These are phyloP conservation scores for Ogataea neopini DNA, from an alignment of 805 yeast species.

Conservation along the genomic window DNA sequence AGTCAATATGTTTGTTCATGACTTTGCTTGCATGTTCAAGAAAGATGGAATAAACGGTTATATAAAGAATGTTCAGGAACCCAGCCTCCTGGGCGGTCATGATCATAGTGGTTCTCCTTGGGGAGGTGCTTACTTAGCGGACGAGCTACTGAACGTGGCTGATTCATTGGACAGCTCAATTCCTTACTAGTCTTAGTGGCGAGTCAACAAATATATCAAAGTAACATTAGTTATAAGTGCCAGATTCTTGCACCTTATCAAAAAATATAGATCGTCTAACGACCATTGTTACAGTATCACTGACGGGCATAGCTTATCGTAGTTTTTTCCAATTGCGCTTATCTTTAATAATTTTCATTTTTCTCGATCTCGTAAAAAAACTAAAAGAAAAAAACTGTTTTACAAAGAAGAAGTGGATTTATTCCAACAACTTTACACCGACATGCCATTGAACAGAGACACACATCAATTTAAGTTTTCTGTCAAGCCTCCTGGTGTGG, in stretches of 20 bases:
- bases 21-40: conserved; percentile 49
- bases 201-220: too few relatives aligned
- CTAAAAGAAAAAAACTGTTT: too few relatives aligned
- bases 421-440: too few relatives aligned
- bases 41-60: conserved; percentile 54
- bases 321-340: conserved; percentile 1
- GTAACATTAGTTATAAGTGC: too few relatives aligned
- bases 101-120: conserved; percentile 25
- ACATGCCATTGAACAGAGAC: conserved; percentile 13
- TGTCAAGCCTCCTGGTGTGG: background rate
- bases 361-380: background rate
- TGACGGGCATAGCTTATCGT: too few relatives aligned
- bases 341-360: background rate
- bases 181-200: conserved; percentile 4
- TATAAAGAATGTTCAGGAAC: conserved; percentile 17
- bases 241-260: too few relatives aligned
- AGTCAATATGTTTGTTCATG: conserved; percentile 51
- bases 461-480: conserved; percentile 21
- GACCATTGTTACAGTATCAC: too few relatives aligned
- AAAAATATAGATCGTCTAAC: too few relatives aligned
- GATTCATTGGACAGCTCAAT: conserved; percentile 20
- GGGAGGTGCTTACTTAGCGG: conserved; percentile 25
- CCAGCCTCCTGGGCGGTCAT: conserved; percentile 14
- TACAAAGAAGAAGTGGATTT: too few relatives aligned
- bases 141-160: conserved; percentile 22